Evolutionary conservation across 2,329 filamentous ascomycete species (phyloP).

Genomic region (Fusarium sp.): DNA sequence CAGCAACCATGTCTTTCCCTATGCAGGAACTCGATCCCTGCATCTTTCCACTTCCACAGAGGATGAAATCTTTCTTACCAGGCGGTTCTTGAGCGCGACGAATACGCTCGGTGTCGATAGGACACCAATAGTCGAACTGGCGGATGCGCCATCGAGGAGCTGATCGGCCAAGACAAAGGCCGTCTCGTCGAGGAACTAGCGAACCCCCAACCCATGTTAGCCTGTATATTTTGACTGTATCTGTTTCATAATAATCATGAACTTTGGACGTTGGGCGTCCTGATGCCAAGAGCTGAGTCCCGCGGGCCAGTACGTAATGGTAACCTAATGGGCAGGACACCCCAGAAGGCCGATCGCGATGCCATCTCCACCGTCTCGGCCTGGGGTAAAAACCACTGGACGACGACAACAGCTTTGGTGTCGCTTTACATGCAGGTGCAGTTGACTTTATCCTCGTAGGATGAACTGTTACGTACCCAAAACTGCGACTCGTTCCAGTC

Average conservation of each 20-base stretch:
- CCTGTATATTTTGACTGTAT: neutral
- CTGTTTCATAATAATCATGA: slow-evolving; percentile 31
- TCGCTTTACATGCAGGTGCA: slow-evolving; percentile 3
- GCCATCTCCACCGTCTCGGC: slow-evolving; percentile 33
- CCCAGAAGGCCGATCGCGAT: slow-evolving; percentile 31
- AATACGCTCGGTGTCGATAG: slow-evolving; percentile 83
- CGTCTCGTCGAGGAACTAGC: slow-evolving; percentile 78
- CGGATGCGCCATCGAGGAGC: slow-evolving; percentile 70
- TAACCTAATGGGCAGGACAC: slow-evolving; percentile 25
- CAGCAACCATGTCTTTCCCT: slow-evolving; percentile 6
- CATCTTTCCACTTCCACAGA: neutral
- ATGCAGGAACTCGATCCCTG: neutral
- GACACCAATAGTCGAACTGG: slow-evolving; percentile 71
- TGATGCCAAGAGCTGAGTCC: slow-evolving; percentile 20
- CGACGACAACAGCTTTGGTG: neutral
- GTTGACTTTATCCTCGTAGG: no score
- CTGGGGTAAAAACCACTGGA: slow-evolving; percentile 17
- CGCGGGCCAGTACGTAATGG: slow-evolving; percentile 38
- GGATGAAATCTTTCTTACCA: slow-evolving; percentile 57
- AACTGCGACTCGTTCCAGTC: slow-evolving; percentile 90
- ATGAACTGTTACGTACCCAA: slow-evolving; percentile 67
- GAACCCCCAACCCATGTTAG: slow-evolving; percentile 14
- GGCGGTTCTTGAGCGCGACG: slow-evolving; percentile 77
- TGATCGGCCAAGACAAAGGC: slow-evolving; percentile 72
- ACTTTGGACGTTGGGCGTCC: slow-evolving; percentile 18